These are phyloP conservation scores for Acanthamoeba triangularis DNA, from an alignment of 208 protist genomes.

Conservation along the genomic window DNA sequence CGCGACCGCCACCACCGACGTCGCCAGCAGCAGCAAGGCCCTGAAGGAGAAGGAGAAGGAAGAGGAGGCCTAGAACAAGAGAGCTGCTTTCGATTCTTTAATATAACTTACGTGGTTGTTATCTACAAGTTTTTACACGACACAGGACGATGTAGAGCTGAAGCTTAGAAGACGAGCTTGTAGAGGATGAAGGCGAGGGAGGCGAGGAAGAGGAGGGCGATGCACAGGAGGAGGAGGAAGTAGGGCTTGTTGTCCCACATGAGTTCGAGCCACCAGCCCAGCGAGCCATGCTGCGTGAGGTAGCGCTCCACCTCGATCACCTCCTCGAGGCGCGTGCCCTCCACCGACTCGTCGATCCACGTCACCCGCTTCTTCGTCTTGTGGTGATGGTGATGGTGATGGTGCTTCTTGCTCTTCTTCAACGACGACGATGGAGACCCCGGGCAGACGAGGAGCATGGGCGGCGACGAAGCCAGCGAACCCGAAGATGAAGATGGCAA, in stretches of 20 bases:
- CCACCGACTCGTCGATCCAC: slow-evolving; percentile 3
- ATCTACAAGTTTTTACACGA: background rate
- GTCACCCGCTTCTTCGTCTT: slow-evolving; percentile 19
- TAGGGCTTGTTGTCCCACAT: slow-evolving; percentile 5
- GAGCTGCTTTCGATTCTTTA: background rate
- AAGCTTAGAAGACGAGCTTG: background rate
- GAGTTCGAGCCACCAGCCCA: slow-evolving; percentile 13
- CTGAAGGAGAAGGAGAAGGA: background rate
- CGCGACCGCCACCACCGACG: background rate
- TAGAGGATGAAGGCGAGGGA: slow-evolving; percentile 26
- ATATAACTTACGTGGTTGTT: background rate
- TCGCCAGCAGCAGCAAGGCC: background rate
- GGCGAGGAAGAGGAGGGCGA: background rate
- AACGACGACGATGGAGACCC: background rate
- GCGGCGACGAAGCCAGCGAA: background rate
- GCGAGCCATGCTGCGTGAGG: slow-evolving; percentile 30
- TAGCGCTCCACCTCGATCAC: slow-evolving; percentile 50
- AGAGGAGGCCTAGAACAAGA: background rate
- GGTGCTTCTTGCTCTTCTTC: background rate
- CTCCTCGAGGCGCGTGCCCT: background rate
- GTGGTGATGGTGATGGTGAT: background rate
- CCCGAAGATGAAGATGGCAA: background rate
- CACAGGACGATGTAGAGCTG: background rate
- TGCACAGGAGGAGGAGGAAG: background rate
- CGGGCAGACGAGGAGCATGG: background rate